These are phyloP conservation scores for Stereocaulon alpinum DNA, from an alignment of 495 filamentous ascomycete species.

Conservation along the genomic window DNA sequence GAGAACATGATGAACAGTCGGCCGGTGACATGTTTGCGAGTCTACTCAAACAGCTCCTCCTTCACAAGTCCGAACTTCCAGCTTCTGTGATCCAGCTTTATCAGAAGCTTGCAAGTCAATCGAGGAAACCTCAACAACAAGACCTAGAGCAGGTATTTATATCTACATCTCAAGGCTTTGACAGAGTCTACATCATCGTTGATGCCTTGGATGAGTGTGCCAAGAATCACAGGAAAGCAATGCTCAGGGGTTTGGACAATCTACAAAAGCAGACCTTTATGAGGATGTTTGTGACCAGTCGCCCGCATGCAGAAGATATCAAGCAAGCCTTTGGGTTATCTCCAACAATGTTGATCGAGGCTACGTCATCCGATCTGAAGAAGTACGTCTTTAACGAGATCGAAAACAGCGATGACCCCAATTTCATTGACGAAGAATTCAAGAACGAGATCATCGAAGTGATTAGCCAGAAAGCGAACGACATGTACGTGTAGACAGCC, in stretches of 20 bases:
- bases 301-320: constrained; percentile 20
- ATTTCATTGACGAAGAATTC: background rate
- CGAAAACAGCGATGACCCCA: background rate
- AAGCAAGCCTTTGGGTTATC: constrained; percentile 11
- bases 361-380: background rate
- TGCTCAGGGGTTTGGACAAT: constrained; percentile 11
- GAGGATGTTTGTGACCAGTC: constrained; percentile 25
- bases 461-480: background rate
- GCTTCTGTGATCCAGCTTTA: background rate
- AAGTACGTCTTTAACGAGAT: background rate
- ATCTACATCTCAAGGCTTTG: background rate
- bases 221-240: constrained; percentile 8
- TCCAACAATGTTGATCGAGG: constrained; percentile 10
- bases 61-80: background rate
- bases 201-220: constrained; percentile 26
- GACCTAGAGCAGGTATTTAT: background rate
- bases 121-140: background rate
- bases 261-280: background rate
- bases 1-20: background rate
- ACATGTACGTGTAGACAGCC: background rate
- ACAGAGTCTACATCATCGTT: constrained; percentile 3
- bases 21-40: background rate
- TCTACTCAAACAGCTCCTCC: constrained; percentile 1
- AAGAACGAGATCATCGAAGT: background rate
- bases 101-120: background rate